These are phyloP conservation scores for Xylaria flabelliformis DNA, from an alignment of 495 filamentous ascomycete species.

Conservation along the genomic window DNA sequence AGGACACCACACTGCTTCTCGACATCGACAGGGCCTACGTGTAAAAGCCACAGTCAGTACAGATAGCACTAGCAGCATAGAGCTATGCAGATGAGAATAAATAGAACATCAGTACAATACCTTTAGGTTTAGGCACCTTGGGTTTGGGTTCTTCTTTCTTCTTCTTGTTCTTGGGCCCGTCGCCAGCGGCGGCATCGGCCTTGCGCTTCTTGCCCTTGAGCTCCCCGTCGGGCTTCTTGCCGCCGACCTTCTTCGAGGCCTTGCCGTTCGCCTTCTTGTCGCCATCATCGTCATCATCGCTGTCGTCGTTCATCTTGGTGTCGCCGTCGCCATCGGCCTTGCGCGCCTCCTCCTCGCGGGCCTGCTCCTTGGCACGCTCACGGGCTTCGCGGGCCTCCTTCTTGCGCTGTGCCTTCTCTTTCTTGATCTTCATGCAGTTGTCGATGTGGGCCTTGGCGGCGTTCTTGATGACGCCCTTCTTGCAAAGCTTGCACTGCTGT, in stretches of 20 bases:
- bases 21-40: conserved; percentile 84
- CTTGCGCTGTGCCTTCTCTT: conserved; percentile 75
- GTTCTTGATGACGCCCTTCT: conserved; percentile 70
- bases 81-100: not conserved
- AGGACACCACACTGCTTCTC: conserved; percentile 96
- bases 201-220: conserved; percentile 94
- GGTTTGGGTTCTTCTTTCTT: conserved; percentile 96
- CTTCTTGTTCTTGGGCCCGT: conserved; percentile 83
- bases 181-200: conserved; percentile 76
- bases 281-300: conserved; percentile 78
- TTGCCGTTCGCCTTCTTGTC: conserved; percentile 55
- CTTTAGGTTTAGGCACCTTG: conserved; percentile 87
- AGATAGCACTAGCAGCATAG: not conserved
- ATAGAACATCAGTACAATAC: conserved; percentile 37
- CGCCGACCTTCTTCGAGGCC: conserved; percentile 74
- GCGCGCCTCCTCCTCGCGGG: conserved; percentile 61
- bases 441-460: conserved; percentile 69
- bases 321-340: conserved; percentile 62
- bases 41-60: conserved; percentile 30
- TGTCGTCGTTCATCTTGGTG: conserved; percentile 77
- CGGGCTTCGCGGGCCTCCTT: conserved; percentile 79
- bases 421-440: conserved; percentile 74
- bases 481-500: conserved; percentile 83
- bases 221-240: conserved; percentile 68
- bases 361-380: conserved; percentile 67